phyloP scores from a whole-genome alignment of 2,329 filamentous ascomycete genomes.

The Fusarium buxicola region DNA sequence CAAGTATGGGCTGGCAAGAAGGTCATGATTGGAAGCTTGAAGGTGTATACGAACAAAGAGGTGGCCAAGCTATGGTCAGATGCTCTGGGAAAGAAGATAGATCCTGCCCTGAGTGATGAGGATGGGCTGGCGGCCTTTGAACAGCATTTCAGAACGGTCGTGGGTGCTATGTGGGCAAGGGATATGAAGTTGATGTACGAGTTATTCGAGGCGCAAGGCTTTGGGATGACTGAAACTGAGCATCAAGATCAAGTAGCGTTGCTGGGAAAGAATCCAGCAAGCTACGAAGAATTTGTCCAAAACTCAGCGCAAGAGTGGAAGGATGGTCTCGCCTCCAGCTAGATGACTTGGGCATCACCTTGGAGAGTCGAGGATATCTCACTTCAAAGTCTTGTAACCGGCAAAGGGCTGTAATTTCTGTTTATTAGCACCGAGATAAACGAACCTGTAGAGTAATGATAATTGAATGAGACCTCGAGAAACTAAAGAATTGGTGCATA shows the following conservation, averaged over 20 bases:
- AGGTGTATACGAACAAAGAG: conserved; percentile 11
- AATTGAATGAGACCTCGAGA: no score
- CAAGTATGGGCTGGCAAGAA: conserved; percentile 24
- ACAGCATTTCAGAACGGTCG: background rate
- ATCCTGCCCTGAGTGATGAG: conserved; percentile 3
- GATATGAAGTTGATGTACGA: conserved; percentile 29
- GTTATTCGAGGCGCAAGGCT: conserved; percentile 12
- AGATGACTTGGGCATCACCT: no score
- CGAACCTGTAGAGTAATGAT: no score
- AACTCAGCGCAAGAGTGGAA: conserved; percentile 15
- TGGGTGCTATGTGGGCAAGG: conserved; percentile 3
- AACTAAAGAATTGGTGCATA: no score
- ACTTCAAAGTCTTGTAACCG: no score
- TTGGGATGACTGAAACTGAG: conserved; percentile 21
- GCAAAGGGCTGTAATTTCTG: no score
- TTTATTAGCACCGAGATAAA: no score
- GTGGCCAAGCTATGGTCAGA: conserved; percentile 22
- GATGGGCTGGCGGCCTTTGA: conserved; percentile 9
- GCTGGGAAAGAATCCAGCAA: conserved; percentile 9
- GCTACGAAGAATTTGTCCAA: conserved; percentile 20
- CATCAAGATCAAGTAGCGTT: conserved; percentile 21
- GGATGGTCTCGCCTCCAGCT: background rate
- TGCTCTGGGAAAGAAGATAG: conserved; percentile 6
- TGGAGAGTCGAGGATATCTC: no score
- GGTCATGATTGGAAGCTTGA: conserved; percentile 25